Evolutionary conservation across 2,329 filamentous ascomycete genomes (phyloP).

Genomic region (Tolypocladium amazonense): DNA sequence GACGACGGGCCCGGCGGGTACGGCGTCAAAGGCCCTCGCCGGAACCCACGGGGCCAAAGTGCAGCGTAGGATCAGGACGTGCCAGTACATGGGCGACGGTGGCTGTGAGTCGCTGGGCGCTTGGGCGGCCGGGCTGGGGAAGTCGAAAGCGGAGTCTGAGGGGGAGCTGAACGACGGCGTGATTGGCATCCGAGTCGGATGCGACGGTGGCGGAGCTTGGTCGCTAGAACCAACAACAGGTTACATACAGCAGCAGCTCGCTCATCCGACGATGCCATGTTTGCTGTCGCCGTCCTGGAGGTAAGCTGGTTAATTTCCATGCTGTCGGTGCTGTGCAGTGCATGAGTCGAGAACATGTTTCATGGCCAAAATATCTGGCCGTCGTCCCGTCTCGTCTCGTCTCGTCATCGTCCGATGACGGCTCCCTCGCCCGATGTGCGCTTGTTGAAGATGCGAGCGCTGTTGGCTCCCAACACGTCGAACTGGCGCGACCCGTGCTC

Average conservation of each 20-base stretch:
- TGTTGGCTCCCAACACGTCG: neutral
- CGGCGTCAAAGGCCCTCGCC: conserved; percentile 5
- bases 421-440: neutral
- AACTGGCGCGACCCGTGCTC: neutral
- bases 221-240: conserved; percentile 2
- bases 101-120: conserved; percentile 4
- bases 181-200: conserved; percentile 6
- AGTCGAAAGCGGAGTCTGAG: neutral
- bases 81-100: conserved; percentile 3
- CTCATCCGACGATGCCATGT: neutral
- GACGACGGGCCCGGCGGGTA: conserved; percentile 4
- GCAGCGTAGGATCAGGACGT: neutral
- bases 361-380: neutral
- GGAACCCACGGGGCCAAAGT: neutral
- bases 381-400: neutral
- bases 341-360: neutral
- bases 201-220: conserved; percentile 9
- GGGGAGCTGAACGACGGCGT: conserved; percentile 2
- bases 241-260: neutral
- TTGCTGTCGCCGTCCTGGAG: neutral
- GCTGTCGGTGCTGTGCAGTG: neutral
- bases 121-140: conserved; percentile 1
- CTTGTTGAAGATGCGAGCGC: neutral
- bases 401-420: neutral
- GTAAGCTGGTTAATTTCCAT: neutral